Base-by-base conservation (phyloP, 1,284 basidiomycete genomes). In the Moesziomyces sp. region DNA sequence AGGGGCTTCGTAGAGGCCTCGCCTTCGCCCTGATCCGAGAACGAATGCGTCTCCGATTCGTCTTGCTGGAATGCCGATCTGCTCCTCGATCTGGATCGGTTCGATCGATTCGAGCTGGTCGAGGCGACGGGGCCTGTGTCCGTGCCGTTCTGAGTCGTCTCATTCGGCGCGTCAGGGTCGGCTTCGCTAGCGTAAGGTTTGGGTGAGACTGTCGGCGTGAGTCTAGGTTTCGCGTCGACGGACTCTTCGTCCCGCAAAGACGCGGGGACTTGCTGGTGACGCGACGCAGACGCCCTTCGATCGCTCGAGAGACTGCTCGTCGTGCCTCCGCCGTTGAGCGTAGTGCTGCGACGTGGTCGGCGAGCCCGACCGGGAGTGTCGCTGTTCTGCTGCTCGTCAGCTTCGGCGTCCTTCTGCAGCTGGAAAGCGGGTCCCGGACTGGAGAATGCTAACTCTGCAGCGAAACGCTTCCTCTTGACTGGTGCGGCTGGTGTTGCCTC, bases 351-450 rank as follows among this genome's bases (percentile, higher is more conserved):
- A 43, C 70, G 60, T 42, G 54, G 58, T 30, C 52, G 66, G 16
- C 53, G 67, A 21, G 45, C 58, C 46, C 50, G 56, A 16, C 46
- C 58, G 43, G 63, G 54, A 50, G 23, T 42, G 44, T 43, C 55
- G 46, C 50, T 58, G 34, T 30, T 58, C 13, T 46, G 51, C 6
- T 53, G n/a, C 6, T 11, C 28, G 40, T 69, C 58, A 0, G 43
- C 63, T n/a, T 48, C 46, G 18, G 40, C 48, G 21, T 51, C 51
- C 9, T 47, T n/a, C 23, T 60, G 50, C 6, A 75, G 42, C 52
- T 67, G 68, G 42, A 82, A 80, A 0, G 79, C 78, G 21, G 79
- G 79, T 13, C 80, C 80, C 16, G 80, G 80, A 52, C 75, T 78
- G 57, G 76, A 80, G 38, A 82, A 82, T 18, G 73, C 70, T 19